A percentile compares a stretch with the other conserved stretches of the same genome.
Evolutionary conservation across 2,329 filamentous ascomycete genomes (phyloP).

Genomic region (Nigrospora oryzae): DNA sequence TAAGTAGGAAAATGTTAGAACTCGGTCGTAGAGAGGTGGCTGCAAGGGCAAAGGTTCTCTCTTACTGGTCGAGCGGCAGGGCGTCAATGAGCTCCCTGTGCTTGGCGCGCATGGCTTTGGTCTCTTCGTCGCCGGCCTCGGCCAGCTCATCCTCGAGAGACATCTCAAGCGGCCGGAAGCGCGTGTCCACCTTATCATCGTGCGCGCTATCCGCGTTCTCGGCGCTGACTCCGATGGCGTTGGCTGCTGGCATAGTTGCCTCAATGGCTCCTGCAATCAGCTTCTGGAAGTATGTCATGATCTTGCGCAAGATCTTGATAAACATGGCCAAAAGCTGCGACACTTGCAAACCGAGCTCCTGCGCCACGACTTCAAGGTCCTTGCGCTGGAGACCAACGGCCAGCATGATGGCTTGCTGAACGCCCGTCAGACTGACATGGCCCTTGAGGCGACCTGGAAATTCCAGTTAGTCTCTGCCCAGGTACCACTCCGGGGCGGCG

Average conservation of each 20-base stretch:
- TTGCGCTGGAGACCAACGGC: constrained; percentile 88
- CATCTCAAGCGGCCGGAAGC: constrained; percentile 62
- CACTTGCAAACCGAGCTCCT: constrained; percentile 65
- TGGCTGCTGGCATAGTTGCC: constrained; percentile 51
- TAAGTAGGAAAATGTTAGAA: constrained; percentile 16
- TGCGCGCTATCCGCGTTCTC: constrained; percentile 56
- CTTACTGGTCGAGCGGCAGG: constrained; percentile 72
- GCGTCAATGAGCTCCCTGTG: constrained; percentile 86
- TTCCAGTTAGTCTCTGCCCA: too few relatives aligned
- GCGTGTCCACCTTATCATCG: constrained; percentile 56
- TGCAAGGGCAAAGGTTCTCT: too few relatives aligned
- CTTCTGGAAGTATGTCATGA: constrained; percentile 67
- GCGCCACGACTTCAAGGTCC: constrained; percentile 69
- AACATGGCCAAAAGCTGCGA: constrained; percentile 93
- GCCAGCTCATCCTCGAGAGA: constrained; percentile 74
- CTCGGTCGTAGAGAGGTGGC: too few relatives aligned
- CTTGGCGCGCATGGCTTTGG: constrained; percentile 64
- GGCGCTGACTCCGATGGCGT: constrained; percentile 48
- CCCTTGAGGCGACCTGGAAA: constrained; percentile 52
- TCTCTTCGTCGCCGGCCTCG: constrained; percentile 71
- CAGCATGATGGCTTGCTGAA: constrained; percentile 83
- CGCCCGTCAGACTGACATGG: constrained; percentile 63
- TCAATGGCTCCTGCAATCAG: constrained; percentile 69
- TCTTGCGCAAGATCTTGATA: constrained; percentile 88
- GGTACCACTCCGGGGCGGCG: too few relatives aligned